Evolutionary conservation across 352 stramenopile species (phyloP).

Genomic region (Pythium sukuiense): DNA sequence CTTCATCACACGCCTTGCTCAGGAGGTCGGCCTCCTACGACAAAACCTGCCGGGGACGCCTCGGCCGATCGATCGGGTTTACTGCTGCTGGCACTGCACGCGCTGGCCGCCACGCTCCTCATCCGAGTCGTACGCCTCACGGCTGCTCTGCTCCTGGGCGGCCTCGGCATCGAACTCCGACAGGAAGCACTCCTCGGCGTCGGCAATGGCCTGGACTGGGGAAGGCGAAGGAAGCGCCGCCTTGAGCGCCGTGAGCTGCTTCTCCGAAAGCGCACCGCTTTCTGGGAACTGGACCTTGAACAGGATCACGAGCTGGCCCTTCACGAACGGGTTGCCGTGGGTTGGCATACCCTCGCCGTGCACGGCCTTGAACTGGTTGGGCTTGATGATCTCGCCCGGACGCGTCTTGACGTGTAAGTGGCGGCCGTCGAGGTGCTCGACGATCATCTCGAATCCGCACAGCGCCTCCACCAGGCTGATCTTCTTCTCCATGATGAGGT

Average conservation of each 20-base stretch:
- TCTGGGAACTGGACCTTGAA: conserved; percentile 98
- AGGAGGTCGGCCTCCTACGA: neutral
- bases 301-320: conserved; percentile 97
- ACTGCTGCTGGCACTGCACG: conserved; percentile 90
- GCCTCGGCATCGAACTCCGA: conserved; percentile 93
- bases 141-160: conserved; percentile 76
- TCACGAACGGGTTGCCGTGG: conserved; percentile 97
- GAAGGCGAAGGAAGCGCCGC: conserved; percentile 52
- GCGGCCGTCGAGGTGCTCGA: conserved; percentile 92
- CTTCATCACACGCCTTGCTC: neutral
- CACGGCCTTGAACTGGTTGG: conserved; percentile 93
- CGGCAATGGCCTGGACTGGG: conserved; percentile 43
- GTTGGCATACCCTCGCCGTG: conserved; percentile 98
- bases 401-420: conserved; percentile 92
- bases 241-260: conserved; percentile 80
- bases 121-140: conserved; percentile 91
- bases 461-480: conserved; percentile 95
- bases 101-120: conserved; percentile 90
- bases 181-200: conserved; percentile 84
- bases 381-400: conserved; percentile 93
- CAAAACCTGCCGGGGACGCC: neutral
- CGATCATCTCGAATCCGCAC: conserved; percentile 87
- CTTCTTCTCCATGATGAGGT: conserved; percentile 96
- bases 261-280: conserved; percentile 79
- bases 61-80: conserved; percentile 30